These are phyloP conservation scores for Actinomucor elegans DNA, from an alignment of 371 early-diverging fungal genomes.

Conservation along the genomic window DNA sequence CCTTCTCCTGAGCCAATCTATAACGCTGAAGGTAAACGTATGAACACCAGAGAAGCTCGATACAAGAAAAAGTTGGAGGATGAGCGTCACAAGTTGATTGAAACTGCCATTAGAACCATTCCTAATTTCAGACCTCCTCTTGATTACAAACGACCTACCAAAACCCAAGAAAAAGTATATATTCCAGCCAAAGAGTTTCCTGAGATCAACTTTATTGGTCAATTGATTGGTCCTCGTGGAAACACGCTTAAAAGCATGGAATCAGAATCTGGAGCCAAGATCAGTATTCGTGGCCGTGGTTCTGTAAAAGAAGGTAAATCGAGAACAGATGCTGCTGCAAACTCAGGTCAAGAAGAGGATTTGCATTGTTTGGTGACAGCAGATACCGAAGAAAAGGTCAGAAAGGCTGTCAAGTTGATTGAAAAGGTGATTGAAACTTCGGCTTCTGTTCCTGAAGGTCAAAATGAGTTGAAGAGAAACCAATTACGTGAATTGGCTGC, in stretches of 20 bases:
- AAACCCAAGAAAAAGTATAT: constrained; percentile 88
- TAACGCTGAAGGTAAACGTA: constrained; percentile 90
- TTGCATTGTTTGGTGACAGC: constrained; percentile 92
- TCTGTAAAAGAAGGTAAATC: constrained; percentile 96
- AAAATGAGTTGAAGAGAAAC: constrained; percentile 91
- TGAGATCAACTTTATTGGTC: constrained; percentile 96
- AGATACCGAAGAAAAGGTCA: constrained; percentile 87
- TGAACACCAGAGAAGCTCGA: constrained; percentile 91
- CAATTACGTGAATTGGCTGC: constrained; percentile 94
- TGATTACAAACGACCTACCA: constrained; percentile 87
- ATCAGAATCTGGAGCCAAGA: constrained; percentile 89
- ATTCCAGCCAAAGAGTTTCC: constrained; percentile 95
- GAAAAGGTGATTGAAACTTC: constrained; percentile 94
- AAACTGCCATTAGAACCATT: constrained; percentile 72
- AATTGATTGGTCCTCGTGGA: constrained; percentile 96
- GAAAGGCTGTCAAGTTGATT: constrained; percentile 82
- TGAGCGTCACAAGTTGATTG: constrained; percentile 88
- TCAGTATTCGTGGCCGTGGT: constrained; percentile 95
- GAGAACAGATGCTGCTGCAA: constrained; percentile 61
- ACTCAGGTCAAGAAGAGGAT: constrained; percentile 90
- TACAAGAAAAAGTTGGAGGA: constrained; percentile 92
- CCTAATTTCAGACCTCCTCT: constrained; percentile 87
- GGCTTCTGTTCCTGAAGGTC: constrained; percentile 89
- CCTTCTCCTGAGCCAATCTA: constrained; percentile 93
- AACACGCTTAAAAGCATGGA: constrained; percentile 95